phyloP scores from a whole-genome alignment of 148 eudicot species.

The Persicaria tinctoria region DNA sequence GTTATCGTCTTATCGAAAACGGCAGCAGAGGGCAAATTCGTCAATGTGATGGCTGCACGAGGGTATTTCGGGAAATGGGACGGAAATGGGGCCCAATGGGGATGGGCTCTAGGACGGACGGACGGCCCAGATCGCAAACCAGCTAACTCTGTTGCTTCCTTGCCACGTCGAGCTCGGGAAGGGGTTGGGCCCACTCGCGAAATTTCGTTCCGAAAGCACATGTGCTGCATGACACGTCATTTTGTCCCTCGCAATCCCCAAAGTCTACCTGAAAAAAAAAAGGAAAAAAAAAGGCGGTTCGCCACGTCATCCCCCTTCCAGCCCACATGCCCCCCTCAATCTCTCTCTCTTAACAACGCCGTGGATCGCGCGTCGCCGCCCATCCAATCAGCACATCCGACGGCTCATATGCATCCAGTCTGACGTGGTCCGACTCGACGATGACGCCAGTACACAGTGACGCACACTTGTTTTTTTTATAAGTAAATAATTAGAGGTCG shows the following conservation, averaged over 20 bases:
- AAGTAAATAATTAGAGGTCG: too few relatives aligned
- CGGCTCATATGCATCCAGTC: background rate
- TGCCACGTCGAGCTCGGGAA: background rate
- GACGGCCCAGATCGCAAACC: conserved; percentile 7
- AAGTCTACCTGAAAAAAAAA: background rate
- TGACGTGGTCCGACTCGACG: background rate
- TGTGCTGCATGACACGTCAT: conserved; percentile 12
- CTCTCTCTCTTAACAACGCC: background rate
- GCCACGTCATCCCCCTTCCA: conserved; percentile 2
- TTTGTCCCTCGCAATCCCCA: background rate
- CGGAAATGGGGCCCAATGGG: background rate
- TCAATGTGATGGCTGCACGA: background rate
- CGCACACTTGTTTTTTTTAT: background rate
- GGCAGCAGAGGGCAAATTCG: background rate
- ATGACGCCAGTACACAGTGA: conserved; percentile 2
- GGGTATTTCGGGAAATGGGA: background rate
- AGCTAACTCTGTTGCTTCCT: background rate
- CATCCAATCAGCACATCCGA: background rate
- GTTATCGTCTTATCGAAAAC: background rate
- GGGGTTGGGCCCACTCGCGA: background rate
- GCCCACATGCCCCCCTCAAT: conserved; percentile 9
- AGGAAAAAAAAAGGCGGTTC: background rate
- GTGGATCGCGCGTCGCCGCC: conserved; percentile 3
- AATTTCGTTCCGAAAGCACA: background rate
- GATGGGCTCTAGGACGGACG: background rate